Conservation (phyloP, 192 early-diverging fungal species). For the Coemansia sp. region DNA sequence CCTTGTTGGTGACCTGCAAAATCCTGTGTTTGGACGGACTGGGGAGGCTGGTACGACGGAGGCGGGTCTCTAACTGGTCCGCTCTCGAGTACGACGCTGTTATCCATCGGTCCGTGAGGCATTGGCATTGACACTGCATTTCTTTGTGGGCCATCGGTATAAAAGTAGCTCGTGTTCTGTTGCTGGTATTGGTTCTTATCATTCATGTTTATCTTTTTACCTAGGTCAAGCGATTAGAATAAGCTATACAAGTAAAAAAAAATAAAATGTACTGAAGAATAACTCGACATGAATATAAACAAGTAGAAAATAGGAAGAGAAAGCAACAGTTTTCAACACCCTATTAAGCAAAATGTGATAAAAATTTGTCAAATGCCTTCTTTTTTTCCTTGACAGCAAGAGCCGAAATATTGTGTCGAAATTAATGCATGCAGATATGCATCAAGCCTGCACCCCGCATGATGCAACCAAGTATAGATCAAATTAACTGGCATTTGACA, state of each 20-base stretch:
- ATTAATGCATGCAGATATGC: too few species aligned
- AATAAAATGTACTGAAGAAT: background rate
- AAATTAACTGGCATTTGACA: too few species aligned
- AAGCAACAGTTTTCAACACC: background rate
- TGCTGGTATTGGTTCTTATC: background rate
- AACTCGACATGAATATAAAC: background rate
- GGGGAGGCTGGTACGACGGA: slow-evolving; percentile 2
- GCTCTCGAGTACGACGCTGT: background rate
- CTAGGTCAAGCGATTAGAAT: background rate
- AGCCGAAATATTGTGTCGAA: background rate
- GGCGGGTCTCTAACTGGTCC: background rate
- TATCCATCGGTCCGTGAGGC: background rate
- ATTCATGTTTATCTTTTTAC: background rate
- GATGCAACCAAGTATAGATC: too few species aligned
- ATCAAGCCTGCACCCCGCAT: too few species aligned
- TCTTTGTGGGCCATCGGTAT: background rate
- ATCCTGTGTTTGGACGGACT: background rate
- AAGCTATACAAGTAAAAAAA: background rate
- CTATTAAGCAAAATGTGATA: background rate
- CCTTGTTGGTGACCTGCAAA: background rate
- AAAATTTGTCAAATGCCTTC: background rate
- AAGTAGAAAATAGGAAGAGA: background rate
- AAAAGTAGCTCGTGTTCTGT: background rate
- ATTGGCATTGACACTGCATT: background rate
- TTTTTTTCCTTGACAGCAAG: background rate